Conservation (phyloP, 768 basidiomycete genomes). For the Coprinopsis cinerea region DNA sequence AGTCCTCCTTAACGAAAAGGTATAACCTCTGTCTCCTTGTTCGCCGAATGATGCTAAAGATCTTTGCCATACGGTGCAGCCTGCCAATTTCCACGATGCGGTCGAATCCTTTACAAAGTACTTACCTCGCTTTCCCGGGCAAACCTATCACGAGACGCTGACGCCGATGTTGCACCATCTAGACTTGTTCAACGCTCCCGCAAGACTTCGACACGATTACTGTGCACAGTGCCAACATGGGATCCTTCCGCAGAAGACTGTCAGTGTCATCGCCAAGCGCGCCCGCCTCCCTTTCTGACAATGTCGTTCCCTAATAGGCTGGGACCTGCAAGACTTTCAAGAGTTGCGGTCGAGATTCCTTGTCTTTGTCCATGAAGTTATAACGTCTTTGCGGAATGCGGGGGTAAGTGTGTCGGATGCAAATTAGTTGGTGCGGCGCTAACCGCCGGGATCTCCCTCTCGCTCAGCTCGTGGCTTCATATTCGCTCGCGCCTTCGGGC, state of each 20-base stretch:
- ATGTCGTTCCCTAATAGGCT: constrained; percentile 30
- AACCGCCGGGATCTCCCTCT: constrained; percentile 10
- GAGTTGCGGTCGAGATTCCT: constrained; percentile 58
- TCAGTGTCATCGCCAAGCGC: constrained; percentile 24
- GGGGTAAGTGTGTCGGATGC: constrained; percentile 40
- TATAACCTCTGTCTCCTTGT: background rate
- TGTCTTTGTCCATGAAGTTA: constrained; percentile 56
- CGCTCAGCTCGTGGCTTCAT: constrained; percentile 59
- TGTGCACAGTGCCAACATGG: constrained; percentile 68
- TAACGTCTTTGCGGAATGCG: constrained; percentile 51
- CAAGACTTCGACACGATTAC: constrained; percentile 43
- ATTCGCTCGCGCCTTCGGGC: constrained; percentile 56
- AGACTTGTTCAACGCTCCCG: constrained; percentile 48
- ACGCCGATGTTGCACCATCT: background rate
- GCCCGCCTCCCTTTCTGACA: background rate
- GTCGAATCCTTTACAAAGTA: constrained; percentile 59
- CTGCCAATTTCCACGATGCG: constrained; percentile 50
- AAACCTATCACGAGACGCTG: background rate
- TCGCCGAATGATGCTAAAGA: constrained; percentile 1
- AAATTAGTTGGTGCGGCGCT: constrained; percentile 2
- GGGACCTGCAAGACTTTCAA: constrained; percentile 65
- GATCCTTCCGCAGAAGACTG: constrained; percentile 52
- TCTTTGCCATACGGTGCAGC: constrained; percentile 24
- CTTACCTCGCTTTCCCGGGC: constrained; percentile 14
- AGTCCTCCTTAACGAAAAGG: background rate